Percentiles rank a stretch among this genome's conserved stretches.
These are phyloP conservation scores for Nepenthes mirabilis DNA, from an alignment of 148 eudicot genomes.

Conservation along the genomic window DNA sequence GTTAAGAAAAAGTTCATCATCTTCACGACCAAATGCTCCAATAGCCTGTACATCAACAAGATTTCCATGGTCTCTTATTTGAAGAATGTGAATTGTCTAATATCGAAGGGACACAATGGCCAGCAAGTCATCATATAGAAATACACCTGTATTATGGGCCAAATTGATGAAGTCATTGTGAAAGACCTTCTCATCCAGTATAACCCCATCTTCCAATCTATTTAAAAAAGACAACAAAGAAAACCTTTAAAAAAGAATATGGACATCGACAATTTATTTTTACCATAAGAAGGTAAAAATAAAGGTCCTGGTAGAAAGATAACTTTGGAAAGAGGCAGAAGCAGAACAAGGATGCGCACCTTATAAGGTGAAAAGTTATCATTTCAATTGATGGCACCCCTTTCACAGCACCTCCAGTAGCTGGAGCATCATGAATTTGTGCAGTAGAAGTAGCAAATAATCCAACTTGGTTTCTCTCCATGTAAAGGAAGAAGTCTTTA, in stretches of 20 bases:
- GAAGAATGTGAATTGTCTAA: conserved; percentile 87
- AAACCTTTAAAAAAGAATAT: conserved; percentile 7
- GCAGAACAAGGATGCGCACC: conserved; percentile 27
- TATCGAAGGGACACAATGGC: conserved; percentile 89
- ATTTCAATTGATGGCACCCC: conserved; percentile 86
- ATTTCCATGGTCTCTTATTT: conserved; percentile 82
- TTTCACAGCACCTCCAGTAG: conserved; percentile 65
- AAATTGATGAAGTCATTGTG: conserved; percentile 78
- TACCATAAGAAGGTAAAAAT: background rate
- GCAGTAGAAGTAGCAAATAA: conserved; percentile 92
- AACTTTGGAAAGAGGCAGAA: background rate
- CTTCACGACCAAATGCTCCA: conserved; percentile 91
- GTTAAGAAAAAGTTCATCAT: conserved; percentile 82
- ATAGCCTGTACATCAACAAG: conserved; percentile 81
- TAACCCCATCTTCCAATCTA: conserved; percentile 85
- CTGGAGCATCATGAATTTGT: conserved; percentile 75
- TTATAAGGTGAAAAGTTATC: conserved; percentile 81
- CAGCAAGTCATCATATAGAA: conserved; percentile 78
- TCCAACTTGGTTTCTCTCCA: conserved; percentile 63
- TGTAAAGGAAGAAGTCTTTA: conserved; percentile 88
- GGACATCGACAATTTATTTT: background rate
- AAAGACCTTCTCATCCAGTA: conserved; percentile 83
- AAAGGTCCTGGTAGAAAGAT: background rate
- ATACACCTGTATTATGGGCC: conserved; percentile 76
- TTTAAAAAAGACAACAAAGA: conserved; percentile 4